Conservation (phyloP, 257 asterid genomes). For the Asclepias syriaca region DNA sequence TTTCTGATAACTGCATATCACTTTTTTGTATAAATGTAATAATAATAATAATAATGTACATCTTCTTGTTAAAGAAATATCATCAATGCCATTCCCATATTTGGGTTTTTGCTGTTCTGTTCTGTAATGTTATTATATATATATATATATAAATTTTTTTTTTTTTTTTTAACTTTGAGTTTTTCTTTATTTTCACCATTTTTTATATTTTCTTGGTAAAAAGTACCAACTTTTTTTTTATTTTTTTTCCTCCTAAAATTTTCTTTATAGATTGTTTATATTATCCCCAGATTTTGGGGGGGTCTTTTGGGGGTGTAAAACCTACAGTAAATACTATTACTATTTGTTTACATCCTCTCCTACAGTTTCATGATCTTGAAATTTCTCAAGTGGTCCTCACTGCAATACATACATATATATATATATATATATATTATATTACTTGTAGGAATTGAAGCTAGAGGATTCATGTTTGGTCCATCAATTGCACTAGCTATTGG, state of each 20-base stretch:
- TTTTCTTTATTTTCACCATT: neutral
- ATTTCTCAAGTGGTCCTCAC: neutral
- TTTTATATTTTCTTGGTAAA: neutral
- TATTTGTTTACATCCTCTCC: neutral
- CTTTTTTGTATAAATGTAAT: too few relatives aligned
- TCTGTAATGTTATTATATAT: neutral
- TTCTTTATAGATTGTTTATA: neutral
- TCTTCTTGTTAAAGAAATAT: neutral
- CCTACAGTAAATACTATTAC: neutral
- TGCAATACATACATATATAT: neutral
- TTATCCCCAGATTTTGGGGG: constrained; percentile 9
- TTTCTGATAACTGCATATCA: neutral
- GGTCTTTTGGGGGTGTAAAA: neutral
- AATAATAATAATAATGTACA: too few relatives aligned
- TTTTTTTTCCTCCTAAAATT: too few relatives aligned
- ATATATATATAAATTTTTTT: neutral
- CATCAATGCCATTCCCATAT: neutral
- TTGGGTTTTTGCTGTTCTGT: too few relatives aligned
- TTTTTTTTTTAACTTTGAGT: too few relatives aligned
- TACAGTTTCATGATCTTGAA: neutral
- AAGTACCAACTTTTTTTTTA: neutral
- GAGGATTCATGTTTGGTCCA: constrained; percentile 85
- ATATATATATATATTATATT: neutral
- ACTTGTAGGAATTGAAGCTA: constrained; percentile 64
- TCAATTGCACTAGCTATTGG: constrained; percentile 75